Base-by-base conservation (phyloP, 169 alveolate species). In the Plasmodium inui region DNA sequence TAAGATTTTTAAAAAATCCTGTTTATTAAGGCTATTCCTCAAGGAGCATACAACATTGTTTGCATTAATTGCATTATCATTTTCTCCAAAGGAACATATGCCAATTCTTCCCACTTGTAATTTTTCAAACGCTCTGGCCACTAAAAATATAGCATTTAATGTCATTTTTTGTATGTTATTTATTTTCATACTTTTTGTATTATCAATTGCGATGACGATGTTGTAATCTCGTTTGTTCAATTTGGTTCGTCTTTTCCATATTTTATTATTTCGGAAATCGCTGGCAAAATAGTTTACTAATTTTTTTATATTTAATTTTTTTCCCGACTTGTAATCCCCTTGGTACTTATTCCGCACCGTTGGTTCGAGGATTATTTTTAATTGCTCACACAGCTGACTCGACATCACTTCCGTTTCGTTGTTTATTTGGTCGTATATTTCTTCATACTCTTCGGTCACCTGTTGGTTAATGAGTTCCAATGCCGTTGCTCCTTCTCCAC, bases 281-380 rank as follows among this genome's bases (percentile, higher is more conserved):
- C 99, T 98, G 9, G 99, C 99, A 41, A 99, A 98, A 95, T 98
- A 99, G 4, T 99, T 97, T 83, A 99, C 98, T 70, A 99, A 98
- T 96, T 98, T 98, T 94, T 98, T 98, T 97, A 99, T 98, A 90
- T 98, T 98, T 34, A 99, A 95, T 92, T 99, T 97, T 95, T 98
- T 98, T 73, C 99, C 99, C 0, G 99, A 97, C 94, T 98, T 99
- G 93, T 97, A 99, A 95, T 98, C 99, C 28, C 99, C 99, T 92
- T 98, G 97, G 84, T 98, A 94, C 39, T 98, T 96, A 41, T 98
- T 96, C 67, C 97, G 96, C 79, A 97, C 92, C 44, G 99, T 97
- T 30, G 99, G 99, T 78, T 98, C 99, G 57, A 98, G 95, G 41
- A 98, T 97, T 44, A 97, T 97, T 93, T 98, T 96, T 71, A 98